Evolutionary conservation across 2,329 filamentous ascomycete genomes (phyloP), one percentile per base, ranked within the genome.

Genomic region (Trichophyton verrucosum): DNA sequence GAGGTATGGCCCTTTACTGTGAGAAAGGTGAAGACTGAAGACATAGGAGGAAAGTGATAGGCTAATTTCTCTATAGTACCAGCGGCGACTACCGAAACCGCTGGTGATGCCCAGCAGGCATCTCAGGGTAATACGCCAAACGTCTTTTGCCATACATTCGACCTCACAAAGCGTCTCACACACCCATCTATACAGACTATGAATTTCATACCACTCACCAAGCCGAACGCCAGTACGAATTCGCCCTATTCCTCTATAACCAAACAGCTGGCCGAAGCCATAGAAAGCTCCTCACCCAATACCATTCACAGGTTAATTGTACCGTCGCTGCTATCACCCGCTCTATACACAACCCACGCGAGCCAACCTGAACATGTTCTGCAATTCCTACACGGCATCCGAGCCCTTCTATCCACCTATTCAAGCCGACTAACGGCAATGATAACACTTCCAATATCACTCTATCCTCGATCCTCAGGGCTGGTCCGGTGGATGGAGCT

Each of bases 281-380:
- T 89, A 63, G 76, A 76, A 44, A 80, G 76, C 61, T 85, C 81
- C 27, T 75, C 84, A 0, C 76, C 83, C 1, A 79, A 80, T 7
- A 82, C 79, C 1, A 77, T 94, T 33, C 92, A 97, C 71, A 85
- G 94, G 55, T 78, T 97, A 42, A 77, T 96, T 53, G 79, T 97
- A n/a, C 92, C 94, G 0, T 86, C 82, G 60, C 79, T 97, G 8
- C 82, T 97, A 24, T 94, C 89, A 2, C 92, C 94, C n/a, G 86
- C 88, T 1, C 72, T 91, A 13, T 97, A 96, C 69, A 82, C 87
- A 24, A 80, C 87, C 1, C 78, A 82, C 27, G 80, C 85, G 53
- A 85, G 83, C 65, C 81, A 81, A n/a, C 91, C 92, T 0, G 77
- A 85, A 33, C 80, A 87, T 67, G 76, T 95, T 24, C 77, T 97